Percentiles rank a stretch among this genome's conserved stretches.
phyloP scores from a whole-genome alignment of 768 basidiomycete species.

The Pulveroboletus ravenelii region DNA sequence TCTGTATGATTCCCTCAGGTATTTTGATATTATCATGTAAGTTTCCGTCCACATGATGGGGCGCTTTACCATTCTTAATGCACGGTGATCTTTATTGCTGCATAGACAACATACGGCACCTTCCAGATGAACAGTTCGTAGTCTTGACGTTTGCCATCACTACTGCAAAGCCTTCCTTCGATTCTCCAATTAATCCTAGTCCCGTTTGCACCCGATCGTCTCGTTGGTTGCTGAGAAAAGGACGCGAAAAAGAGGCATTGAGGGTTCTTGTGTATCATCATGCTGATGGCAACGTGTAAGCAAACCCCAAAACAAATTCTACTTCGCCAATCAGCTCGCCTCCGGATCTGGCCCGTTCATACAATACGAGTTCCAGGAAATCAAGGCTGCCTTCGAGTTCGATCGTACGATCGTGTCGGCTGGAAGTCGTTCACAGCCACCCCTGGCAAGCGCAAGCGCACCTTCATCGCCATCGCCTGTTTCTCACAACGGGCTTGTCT shows the following conservation, averaged over 20 bases:
- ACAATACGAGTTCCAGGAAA: conserved; percentile 73
- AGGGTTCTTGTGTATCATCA: conserved; percentile 82
- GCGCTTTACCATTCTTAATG: not conserved
- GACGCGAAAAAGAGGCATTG: conserved; percentile 64
- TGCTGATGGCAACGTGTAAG: conserved; percentile 63
- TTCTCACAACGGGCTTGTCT: conserved; percentile 84
- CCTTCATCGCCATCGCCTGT: conserved; percentile 77
- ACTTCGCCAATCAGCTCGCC: not conserved
- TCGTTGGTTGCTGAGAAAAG: conserved; percentile 76
- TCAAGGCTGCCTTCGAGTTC: conserved; percentile 69
- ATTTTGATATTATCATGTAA: conserved; percentile 84
- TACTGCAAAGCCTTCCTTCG: conserved; percentile 67
- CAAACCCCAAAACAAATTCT: not conserved
- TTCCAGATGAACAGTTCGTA: conserved; percentile 63
- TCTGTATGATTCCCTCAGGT: conserved; percentile 69
- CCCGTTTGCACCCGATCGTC: conserved; percentile 72
- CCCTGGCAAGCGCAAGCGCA: conserved; percentile 71
- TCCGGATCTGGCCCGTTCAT: conserved; percentile 58
- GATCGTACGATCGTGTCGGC: conserved; percentile 59
- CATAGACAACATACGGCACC: conserved; percentile 84
- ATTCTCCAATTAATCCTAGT: conserved; percentile 63
- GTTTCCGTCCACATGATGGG: conserved; percentile 19
- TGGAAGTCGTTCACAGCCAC: conserved; percentile 67
- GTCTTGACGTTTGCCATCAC: conserved; percentile 81
- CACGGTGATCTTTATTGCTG: conserved; percentile 35